A percentile compares a stretch with the other conserved stretches of the same genome.
Evolutionary conservation across 2,329 filamentous ascomycete genomes (phyloP).

Genomic region (Hymenotorrendiella dingleyae): DNA sequence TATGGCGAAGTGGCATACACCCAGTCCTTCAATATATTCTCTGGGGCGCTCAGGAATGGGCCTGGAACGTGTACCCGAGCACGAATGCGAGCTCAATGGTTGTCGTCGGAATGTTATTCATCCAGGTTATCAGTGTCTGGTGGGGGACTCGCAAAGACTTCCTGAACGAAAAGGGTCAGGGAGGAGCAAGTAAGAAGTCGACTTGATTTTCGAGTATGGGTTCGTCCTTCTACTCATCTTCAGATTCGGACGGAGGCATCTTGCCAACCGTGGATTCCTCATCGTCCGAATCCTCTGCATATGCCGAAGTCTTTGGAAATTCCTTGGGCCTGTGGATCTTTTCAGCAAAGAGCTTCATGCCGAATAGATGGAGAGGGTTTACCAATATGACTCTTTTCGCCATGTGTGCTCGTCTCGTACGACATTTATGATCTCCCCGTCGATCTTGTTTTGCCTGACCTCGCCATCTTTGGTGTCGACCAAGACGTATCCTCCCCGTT

Average conservation of each 20-base stretch:
- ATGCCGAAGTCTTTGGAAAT: conserved; percentile 60
- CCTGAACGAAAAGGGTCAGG: conserved; percentile 21
- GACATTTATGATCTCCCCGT: conserved; percentile 87
- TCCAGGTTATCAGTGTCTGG: conserved; percentile 47
- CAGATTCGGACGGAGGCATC: conserved; percentile 73
- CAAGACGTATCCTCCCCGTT: conserved; percentile 79
- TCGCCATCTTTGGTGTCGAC: conserved; percentile 65
- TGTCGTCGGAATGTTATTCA: conserved; percentile 65
- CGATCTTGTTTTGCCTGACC: conserved; percentile 67
- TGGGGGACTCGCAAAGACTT: conserved; percentile 33
- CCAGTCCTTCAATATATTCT: conserved; percentile 51
- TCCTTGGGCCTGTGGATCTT: conserved; percentile 61
- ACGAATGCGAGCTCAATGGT: conserved; percentile 55
- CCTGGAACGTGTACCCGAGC: conserved; percentile 70
- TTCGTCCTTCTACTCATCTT: conserved; percentile 50
- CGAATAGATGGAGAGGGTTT: background rate
- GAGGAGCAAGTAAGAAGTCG: conserved; percentile 20
- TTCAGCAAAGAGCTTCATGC: conserved; percentile 2
- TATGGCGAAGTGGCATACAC: conserved; percentile 59
- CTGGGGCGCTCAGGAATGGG: conserved; percentile 65
- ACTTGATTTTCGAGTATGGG: conserved; percentile 12
- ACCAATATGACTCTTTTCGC: conserved; percentile 89
- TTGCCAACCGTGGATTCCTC: conserved; percentile 77
- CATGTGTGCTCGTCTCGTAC: conserved; percentile 87
- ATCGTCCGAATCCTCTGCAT: conserved; percentile 60